A percentile compares a stretch with the other conserved stretches of the same genome.
Evolutionary conservation across 768 basidiomycete species (phyloP).

Genomic region (Mycena metata): DNA sequence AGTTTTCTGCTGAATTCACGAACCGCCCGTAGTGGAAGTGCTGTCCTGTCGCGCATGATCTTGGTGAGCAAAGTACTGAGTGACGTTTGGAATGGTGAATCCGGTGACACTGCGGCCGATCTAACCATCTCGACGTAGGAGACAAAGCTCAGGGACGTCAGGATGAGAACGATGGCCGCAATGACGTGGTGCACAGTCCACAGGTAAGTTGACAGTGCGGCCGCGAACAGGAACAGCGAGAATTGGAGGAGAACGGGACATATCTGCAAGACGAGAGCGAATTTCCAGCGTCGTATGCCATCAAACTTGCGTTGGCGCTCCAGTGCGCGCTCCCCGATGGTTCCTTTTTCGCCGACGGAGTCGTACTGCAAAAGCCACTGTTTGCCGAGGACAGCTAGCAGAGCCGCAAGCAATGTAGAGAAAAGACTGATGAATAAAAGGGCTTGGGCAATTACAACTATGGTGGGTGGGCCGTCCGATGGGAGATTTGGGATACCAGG

Average conservation of each 20-base stretch:
- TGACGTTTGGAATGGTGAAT: conserved; percentile 16
- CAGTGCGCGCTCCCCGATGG: conserved; percentile 5
- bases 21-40: no score
- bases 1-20: no score
- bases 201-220: neutral
- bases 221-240: neutral
- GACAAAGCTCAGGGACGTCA: neutral
- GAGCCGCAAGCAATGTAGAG: neutral
- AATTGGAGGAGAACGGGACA: conserved; percentile 6
- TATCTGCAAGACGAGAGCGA: conserved; percentile 3
- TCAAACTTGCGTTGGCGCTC: conserved; percentile 7
- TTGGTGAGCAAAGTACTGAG: neutral
- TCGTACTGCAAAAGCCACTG: conserved; percentile 16
- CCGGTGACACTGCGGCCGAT: neutral
- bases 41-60: no score
- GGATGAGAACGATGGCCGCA: neutral
- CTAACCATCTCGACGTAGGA: neutral
- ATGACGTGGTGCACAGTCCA: neutral
- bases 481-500: neutral
- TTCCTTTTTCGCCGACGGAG: neutral
- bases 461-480: neutral
- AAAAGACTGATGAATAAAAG: conserved; percentile 3
- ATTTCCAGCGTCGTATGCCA: conserved; percentile 2
- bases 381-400: conserved; percentile 11
- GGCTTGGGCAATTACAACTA: neutral